Evolutionary conservation across 257 asterid genomes (phyloP), one percentile per base, ranked within the genome.

Genomic region (Primulina huaijiensis): DNA sequence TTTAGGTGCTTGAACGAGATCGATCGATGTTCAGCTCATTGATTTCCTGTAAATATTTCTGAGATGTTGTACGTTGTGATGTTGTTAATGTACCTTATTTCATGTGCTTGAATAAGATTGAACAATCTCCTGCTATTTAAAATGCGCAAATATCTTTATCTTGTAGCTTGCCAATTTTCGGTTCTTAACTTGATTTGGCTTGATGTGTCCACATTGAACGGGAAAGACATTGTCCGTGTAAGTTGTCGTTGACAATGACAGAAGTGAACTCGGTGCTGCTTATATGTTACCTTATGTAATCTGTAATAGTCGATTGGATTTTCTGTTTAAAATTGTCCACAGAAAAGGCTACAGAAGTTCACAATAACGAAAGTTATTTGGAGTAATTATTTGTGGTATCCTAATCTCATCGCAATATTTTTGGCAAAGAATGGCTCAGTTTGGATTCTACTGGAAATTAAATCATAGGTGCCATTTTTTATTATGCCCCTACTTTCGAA

Each of bases 31-130:
- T 43, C 58, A 29, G 59, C 52, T 31, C 30, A 60, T 56, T 43
- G 5, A 16, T 30, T 65, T 27, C 33, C 62, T 0, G 8, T 66
- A 5, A 12, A 19, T 11, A 31, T 23, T 23, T 23, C 0, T 23
- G 25, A 23, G 25, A 23, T 23, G 1, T 23, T 23, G 25, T 23
- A 23, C 25, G 1, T 23, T 23, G 25, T 1, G 25, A 23, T 23
- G 25, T 0, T 23, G 25, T 23, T 23, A 23, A 2, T 46, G 35
- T 37, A 10, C 25, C 43, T 43, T 61, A 62, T 65, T 30, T 17
- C 14, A 17, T 29, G 52, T 37, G 70, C 67, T 74, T 1, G 69
- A 67, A 50, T 75, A 46, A 34, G 69, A 29, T 73, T 7, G 64
- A 60, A 61, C 16, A 50, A 9, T 11, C 57, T 40, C 27, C 40